Evolutionary conservation across 306 rosid genomes (phyloP), one percentile per base, ranked within the genome.

Genomic region (Ormosia emarginata): DNA sequence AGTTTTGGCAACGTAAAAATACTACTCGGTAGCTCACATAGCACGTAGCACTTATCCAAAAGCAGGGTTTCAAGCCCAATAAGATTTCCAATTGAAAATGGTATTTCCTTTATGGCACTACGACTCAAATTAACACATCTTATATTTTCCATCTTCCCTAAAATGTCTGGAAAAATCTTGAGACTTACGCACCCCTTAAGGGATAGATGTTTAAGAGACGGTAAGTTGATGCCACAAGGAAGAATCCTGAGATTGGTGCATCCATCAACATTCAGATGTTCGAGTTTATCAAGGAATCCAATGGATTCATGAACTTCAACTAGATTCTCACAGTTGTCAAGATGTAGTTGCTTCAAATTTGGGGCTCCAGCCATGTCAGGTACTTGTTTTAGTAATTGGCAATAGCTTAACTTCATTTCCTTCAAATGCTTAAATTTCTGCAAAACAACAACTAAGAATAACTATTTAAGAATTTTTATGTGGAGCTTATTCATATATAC

Each of bases 251-350:
- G 84, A 1, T 43, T n/a, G 5, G 56, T 29, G 30, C 85, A 81
- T 29, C 30, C 0, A 7, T 4, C 0, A 15, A 46, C 67, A 39
- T 8, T 53, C 14, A 78, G 4, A 17, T 12, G 2, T 37, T 50
- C 62, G 46, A 79, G 70, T 61, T 57, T 69, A 5, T 14, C 0
- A 15, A 69, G 77, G n/a, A 69, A 13, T 8, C 83, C 77, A 57
- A 79, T 5, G 1, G 62, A 79, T 44, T 79, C 77, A 41, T 69
- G 61, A 79, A 79, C 71, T 24, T 70, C n/a, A 46, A 59, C 56
- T 18, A 79, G 46, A 24, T 50, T 80, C 34, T 37, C 37, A 2
- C 84, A 70, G 4, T 5, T 2, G 44, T 18, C 12, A 32, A 69
- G 71, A 43, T 14, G 3, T 15, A 69, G 7, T 46, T 36, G 7